phyloP scores from a whole-genome alignment of 2,329 filamentous ascomycete genomes.

The Byssothecium circinans region DNA sequence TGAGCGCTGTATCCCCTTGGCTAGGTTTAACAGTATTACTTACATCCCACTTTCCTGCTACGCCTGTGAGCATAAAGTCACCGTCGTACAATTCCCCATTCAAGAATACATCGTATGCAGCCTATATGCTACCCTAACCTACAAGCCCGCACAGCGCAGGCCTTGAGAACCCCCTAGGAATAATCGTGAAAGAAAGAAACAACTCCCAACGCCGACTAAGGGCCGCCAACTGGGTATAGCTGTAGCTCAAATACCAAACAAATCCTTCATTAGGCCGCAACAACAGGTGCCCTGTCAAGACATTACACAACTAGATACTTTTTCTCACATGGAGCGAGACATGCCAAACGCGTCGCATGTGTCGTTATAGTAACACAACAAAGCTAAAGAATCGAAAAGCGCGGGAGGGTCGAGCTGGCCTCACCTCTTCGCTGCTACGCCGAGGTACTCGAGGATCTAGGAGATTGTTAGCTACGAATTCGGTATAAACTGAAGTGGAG shows the following conservation, averaged over 20 bases:
- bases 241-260: constrained; percentile 5
- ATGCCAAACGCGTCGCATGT: neutral
- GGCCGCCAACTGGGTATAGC: constrained; percentile 3
- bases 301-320: constrained; percentile 7
- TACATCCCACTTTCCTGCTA: too few species aligned
- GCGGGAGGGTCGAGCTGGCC: too few species aligned
- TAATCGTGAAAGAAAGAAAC: neutral
- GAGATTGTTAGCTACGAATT: neutral
- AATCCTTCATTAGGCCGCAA: neutral
- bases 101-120: too few species aligned
- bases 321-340: neutral
- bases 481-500: neutral
- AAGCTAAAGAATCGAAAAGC: neutral
- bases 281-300: constrained; percentile 2
- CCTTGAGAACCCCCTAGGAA: neutral
- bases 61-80: too few species aligned
- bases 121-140: neutral
- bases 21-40: too few species aligned
- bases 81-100: too few species aligned
- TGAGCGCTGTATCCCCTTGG: too few species aligned
- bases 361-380: neutral
- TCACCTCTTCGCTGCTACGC: constrained; percentile 3
- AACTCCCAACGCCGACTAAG: neutral
- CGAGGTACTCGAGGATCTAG: constrained; percentile 13
- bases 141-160: neutral